A percentile compares a stretch with the other conserved stretches of the same genome.
These are phyloP conservation scores for Ceratocystis huliohia DNA, from an alignment of 2,329 filamentous ascomycete genomes.

Conservation along the genomic window DNA sequence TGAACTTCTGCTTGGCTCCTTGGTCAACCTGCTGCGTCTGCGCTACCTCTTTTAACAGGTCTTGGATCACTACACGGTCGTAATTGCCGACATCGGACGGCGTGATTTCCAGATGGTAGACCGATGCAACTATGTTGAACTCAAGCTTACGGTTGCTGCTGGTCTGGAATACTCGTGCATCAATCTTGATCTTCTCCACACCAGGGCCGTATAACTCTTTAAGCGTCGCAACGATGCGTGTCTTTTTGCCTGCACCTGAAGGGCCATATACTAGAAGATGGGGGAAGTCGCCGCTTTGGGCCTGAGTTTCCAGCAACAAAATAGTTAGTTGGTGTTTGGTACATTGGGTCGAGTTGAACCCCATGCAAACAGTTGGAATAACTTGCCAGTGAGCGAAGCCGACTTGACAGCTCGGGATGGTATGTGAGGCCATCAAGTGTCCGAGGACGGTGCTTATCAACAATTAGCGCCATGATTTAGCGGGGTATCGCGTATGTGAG, in stretches of 20 bases:
- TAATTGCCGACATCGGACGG: conserved; percentile 94
- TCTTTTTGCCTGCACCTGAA: conserved; percentile 95
- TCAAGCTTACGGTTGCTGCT: conserved; percentile 93
- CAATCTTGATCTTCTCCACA: conserved; percentile 99
- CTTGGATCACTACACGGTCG: conserved; percentile 89
- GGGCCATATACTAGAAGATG: conserved; percentile 95
- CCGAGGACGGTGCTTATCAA: conserved; percentile 60
- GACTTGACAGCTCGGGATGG: conserved; percentile 74
- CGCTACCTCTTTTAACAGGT: conserved; percentile 91
- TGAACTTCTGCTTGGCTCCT: conserved; percentile 81
- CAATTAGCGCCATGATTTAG: conserved; percentile 51
- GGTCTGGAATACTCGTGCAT: conserved; percentile 91
- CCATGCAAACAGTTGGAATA: not conserved
- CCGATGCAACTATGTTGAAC: conserved; percentile 95
- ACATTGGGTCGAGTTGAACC: not conserved
- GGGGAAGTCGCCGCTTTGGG: conserved; percentile 92
- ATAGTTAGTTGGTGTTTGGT: not conserved
- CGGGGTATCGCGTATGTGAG: not conserved
- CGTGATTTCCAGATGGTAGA: conserved; percentile 97
- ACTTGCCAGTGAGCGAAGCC: conserved; percentile 71
- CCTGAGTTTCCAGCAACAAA: conserved; percentile 41
- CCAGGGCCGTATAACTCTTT: conserved; percentile 92
- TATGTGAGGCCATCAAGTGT: conserved; percentile 72
- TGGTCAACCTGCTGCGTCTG: conserved; percentile 99
- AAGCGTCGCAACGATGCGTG: conserved; percentile 83